Percentiles rank a stretch among this genome's conserved stretches.
phyloP scores from a whole-genome alignment of 306 rosid species.

The Prinsepia uniflora region DNA sequence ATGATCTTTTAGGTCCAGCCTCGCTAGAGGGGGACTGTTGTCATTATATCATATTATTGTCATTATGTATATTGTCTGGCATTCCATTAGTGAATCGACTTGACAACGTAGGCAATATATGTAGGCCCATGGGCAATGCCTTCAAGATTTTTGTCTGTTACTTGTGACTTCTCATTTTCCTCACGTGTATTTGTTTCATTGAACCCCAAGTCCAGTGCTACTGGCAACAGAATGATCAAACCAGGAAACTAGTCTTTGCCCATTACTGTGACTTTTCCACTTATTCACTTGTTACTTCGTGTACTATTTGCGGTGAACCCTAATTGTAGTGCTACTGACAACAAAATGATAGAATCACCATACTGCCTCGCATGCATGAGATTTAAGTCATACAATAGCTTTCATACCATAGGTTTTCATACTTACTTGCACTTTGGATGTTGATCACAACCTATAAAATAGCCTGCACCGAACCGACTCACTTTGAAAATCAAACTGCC shows the following conservation, averaged over 20 bases:
- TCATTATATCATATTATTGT: too few relatives aligned
- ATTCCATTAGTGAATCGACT: neutral
- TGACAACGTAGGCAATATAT: neutral
- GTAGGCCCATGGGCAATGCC: neutral
- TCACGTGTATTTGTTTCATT: neutral
- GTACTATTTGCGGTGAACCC: neutral
- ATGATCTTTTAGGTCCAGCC: neutral
- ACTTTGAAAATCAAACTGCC: conserved; percentile 90
- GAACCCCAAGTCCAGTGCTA: neutral
- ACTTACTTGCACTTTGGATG: conserved; percentile 99
- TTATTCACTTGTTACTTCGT: neutral
- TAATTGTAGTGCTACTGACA: conserved; percentile 1
- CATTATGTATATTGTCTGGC: neutral
- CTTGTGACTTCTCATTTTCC: neutral
- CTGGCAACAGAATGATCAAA: neutral
- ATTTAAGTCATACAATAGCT: neutral
- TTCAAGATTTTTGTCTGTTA: neutral
- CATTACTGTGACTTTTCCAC: neutral
- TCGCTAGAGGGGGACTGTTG: neutral
- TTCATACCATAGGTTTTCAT: conserved; percentile 3
- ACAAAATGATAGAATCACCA: neutral
- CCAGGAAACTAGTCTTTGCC: neutral
- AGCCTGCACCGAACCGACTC: conserved; percentile 87
- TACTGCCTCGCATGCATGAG: neutral
- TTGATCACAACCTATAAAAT: conserved; percentile 89